A percentile compares a stretch with the other conserved stretches of the same genome.
phyloP scores from a whole-genome alignment of 164 flowering plant species.

The Echeveria elegans region DNA sequence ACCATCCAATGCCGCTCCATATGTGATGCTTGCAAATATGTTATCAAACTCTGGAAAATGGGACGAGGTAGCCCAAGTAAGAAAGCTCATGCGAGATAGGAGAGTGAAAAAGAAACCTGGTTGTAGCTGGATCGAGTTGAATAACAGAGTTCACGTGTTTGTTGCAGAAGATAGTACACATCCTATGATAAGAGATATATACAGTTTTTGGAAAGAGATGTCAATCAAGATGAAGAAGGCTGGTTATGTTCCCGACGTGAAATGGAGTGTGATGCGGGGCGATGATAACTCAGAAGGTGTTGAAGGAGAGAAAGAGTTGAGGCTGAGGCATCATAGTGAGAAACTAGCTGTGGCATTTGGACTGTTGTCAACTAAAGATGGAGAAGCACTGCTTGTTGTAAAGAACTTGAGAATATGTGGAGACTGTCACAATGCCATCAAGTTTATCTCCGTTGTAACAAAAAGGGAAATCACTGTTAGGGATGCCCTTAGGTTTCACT shows the following conservation, averaged over 20 bases:
- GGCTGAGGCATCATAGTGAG: conserved; percentile 65
- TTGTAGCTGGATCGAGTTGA: conserved; percentile 76
- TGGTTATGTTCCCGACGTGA: conserved; percentile 61
- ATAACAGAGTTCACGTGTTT: conserved; percentile 49
- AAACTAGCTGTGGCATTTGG: conserved; percentile 83
- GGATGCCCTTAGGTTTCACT: conserved; percentile 67
- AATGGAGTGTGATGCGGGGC: conserved; percentile 31
- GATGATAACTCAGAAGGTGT: conserved; percentile 40
- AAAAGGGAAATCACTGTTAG: conserved; percentile 68
- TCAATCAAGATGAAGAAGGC: conserved; percentile 38
- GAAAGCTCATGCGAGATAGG: conserved; percentile 48
- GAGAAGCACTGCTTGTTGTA: conserved; percentile 51
- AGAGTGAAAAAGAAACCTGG: conserved; percentile 74
- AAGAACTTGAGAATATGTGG: conserved; percentile 78
- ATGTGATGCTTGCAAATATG: conserved; percentile 60
- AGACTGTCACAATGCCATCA: conserved; percentile 76
- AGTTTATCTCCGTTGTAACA: conserved; percentile 48
- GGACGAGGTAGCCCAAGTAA: conserved; percentile 39
- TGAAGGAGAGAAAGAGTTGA: conserved; percentile 41
- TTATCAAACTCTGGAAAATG: conserved; percentile 49
- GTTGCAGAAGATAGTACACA: conserved; percentile 71
- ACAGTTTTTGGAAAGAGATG: conserved; percentile 48
- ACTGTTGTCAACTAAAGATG: conserved; percentile 43
- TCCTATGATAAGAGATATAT: conserved; percentile 55
- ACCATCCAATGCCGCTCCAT: conserved; percentile 58